phyloP scores from a whole-genome alignment of 306 rosid species.

The Urtica urens region DNA sequence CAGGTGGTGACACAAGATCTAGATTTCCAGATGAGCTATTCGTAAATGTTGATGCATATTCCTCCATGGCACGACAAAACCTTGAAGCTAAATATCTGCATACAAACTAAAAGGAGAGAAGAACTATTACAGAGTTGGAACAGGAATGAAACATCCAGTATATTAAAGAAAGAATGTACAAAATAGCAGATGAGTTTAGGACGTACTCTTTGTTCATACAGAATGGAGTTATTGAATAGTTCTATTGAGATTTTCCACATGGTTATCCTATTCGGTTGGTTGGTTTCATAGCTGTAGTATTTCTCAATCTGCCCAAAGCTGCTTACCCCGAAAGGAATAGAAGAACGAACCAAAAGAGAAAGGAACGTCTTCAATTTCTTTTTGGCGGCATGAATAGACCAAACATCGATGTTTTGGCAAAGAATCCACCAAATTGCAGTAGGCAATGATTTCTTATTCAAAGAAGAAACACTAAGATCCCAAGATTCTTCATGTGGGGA shows the following conservation, averaged over 20 bases:
- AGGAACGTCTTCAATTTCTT: constrained; percentile 55
- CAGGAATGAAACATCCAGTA: background rate
- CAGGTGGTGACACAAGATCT: constrained; percentile 35
- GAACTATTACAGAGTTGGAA: background rate
- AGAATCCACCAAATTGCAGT: constrained; percentile 68
- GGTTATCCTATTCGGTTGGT: constrained; percentile 38
- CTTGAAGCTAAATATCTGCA: constrained; percentile 57
- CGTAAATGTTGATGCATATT: constrained; percentile 28
- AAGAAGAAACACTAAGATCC: constrained; percentile 37
- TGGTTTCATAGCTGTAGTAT: constrained; percentile 15
- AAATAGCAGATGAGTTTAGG: background rate
- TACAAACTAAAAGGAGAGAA: constrained; percentile 56
- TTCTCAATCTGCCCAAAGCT: constrained; percentile 22
- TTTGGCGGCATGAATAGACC: constrained; percentile 67
- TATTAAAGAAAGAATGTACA: background rate
- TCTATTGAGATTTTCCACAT: constrained; percentile 52
- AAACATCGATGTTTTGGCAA: constrained; percentile 69
- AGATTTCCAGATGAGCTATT: constrained; percentile 20
- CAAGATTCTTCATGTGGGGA: constrained; percentile 38
- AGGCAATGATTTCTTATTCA: constrained; percentile 48
- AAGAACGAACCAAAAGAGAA: constrained; percentile 43
- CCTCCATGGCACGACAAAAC: constrained; percentile 58
- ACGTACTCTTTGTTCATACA: constrained; percentile 59
- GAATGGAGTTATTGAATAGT: constrained; percentile 47
- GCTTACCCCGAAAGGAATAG: constrained; percentile 30